Evolutionary conservation across 108 stramenopile species (phyloP), one percentile per base, ranked within the genome.

Genomic region (Cyclostephanos tholiformis): DNA sequence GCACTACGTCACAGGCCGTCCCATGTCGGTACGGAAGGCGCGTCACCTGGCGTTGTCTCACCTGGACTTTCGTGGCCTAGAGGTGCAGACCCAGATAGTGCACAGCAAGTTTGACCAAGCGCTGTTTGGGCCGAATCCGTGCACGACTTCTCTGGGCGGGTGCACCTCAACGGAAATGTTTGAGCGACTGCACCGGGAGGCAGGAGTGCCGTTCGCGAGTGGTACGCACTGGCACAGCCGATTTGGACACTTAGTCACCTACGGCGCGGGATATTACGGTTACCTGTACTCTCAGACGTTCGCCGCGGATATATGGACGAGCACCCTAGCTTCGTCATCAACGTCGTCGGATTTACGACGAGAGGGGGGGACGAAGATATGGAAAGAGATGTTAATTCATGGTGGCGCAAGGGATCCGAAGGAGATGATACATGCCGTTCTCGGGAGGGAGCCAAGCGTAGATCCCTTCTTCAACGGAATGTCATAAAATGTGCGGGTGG

Each of bases 211-310:
- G 9, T 88, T 67, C 72, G 86, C 90, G 4, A 46, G 59, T 0
- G 91, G 90, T 6, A 89, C 95, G 19, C 95, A 96, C 72, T 94
- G 91, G 91, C 91, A 88, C 59, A 86, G 79, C 51, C 76, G 86
- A 35, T 91, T 96, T 35, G 92, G 93, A 0, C 95, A 96, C 80
- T 77, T 96, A 32, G 89, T 92, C 6, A 94, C 89, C 14, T 96
- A 96, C 55, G 95, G 95, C 16, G 89, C 89, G 0, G 90, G 90
- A 2, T 96, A 96, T 67, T 96, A 94, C 84, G 88, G 91, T 0
- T 96, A 96, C 66, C 69, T 92, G 62, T 96, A 91, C 63, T 72
- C 92, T 0, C 91, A 93, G 79, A 83, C 85, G 25, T 92, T 96
- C 75, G 91, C 95, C 2, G 86, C 76, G 29, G 89, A 91, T 38